Evolutionary conservation across 148 eudicot genomes (phyloP).

Genomic region (Vaccinium darrowii): DNA sequence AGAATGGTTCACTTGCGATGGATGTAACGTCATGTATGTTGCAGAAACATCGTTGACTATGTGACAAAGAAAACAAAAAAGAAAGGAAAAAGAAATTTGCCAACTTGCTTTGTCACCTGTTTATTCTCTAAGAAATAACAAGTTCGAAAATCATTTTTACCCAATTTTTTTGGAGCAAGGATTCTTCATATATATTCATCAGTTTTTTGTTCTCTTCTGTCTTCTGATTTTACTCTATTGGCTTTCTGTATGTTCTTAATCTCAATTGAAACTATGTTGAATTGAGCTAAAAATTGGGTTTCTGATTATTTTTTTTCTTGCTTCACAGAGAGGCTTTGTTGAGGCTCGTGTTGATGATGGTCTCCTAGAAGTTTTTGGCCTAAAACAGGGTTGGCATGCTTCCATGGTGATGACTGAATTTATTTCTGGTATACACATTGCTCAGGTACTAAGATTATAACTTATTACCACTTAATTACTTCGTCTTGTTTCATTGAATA

Average conservation of each 20-base stretch:
- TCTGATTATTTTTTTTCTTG: neutral
- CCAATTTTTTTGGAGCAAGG: neutral
- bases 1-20: neutral
- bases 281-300: neutral
- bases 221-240: neutral
- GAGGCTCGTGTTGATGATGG: constrained; percentile 91
- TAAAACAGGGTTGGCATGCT: constrained; percentile 98
- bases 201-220: neutral
- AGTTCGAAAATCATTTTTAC: neutral
- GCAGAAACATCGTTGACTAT: neutral
- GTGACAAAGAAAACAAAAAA: neutral
- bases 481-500: neutral
- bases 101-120: neutral
- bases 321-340: constrained; percentile 78
- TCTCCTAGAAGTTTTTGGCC: constrained; percentile 76
- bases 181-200: neutral
- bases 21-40: neutral
- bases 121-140: neutral
- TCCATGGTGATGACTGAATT: constrained; percentile 90
- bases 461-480: neutral
- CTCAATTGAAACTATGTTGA: neutral
- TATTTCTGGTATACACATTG: constrained; percentile 87
- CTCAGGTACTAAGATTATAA: constrained; percentile 51
- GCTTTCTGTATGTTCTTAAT: neutral
- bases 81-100: neutral